A percentile compares a stretch with the other conserved stretches of the same genome.
Conservation (phyloP, 202 grass and related monocot genomes). For the Bolboschoenoplectus hybrid region DNA sequence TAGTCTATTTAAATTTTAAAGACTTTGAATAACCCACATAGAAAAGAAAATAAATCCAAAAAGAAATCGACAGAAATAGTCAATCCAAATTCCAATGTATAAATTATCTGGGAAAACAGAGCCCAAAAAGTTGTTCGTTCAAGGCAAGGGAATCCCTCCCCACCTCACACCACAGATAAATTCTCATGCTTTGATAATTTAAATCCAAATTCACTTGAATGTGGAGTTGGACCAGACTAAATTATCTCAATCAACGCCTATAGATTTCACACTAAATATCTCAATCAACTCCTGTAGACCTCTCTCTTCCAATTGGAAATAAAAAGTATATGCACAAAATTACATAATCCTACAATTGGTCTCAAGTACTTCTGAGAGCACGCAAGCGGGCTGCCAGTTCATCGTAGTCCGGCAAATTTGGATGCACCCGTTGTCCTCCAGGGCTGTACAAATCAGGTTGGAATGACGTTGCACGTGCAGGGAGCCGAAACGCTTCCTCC, state of each 20-base stretch:
- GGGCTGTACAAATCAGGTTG: conserved; percentile 55
- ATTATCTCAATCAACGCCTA: not conserved
- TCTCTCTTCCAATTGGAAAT: not conserved
- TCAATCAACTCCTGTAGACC: conserved; percentile 13
- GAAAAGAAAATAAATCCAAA: no score
- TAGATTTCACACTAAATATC: not conserved
- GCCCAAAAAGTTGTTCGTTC: not conserved
- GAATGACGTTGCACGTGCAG: conserved; percentile 55
- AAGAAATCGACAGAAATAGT: not conserved
- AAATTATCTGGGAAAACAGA: not conserved
- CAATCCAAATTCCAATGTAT: not conserved
- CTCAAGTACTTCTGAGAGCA: conserved; percentile 42
- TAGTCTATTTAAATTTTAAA: no score
- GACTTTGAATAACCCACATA: no score
- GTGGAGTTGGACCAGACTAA: conserved; percentile 6
- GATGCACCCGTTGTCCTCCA: conserved; percentile 58
- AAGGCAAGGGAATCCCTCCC: not conserved
- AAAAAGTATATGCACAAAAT: not conserved
- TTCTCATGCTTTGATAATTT: not conserved
- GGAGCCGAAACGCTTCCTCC: conserved; percentile 31
- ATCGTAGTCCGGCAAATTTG: conserved; percentile 77
- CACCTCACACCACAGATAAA: not conserved
- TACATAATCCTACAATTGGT: not conserved
- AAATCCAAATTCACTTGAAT: not conserved
- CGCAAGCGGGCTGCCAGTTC: conserved; percentile 68